phyloP scores from a whole-genome alignment of 169 alveolate species.

The Babesia bovis region DNA sequence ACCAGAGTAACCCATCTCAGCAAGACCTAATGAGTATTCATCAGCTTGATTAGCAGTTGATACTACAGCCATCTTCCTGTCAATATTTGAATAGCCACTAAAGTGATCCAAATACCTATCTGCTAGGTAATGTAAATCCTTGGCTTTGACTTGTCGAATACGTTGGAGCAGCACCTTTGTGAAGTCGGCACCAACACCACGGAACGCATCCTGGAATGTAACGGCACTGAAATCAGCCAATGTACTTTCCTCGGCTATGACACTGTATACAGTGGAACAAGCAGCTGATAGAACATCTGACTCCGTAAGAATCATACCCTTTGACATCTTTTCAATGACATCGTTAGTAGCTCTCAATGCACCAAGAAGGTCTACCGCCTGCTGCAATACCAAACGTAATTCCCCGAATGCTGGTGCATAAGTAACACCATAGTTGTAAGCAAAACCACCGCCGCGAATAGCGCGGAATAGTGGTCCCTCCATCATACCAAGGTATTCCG shows the following conservation, averaged over 20 bases:
- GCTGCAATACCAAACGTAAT: constrained; percentile 55
- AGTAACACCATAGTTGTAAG: constrained; percentile 69
- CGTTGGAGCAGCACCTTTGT: constrained; percentile 6
- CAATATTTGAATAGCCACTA: constrained; percentile 11
- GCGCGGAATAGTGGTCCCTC: constrained; percentile 76
- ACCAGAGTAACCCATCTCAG: constrained; percentile 23
- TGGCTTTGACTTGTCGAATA: constrained; percentile 18
- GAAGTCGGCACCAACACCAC: constrained; percentile 44
- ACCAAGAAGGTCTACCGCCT: constrained; percentile 47
- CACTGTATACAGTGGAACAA: constrained; percentile 65
- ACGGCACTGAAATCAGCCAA: constrained; percentile 64
- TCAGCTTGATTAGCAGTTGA: constrained; percentile 29
- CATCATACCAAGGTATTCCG: constrained; percentile 73
- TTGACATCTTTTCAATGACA: constrained; percentile 27
- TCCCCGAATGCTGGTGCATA: constrained; percentile 69
- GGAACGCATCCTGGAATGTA: constrained; percentile 63
- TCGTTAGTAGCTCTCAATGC: constrained; percentile 68
- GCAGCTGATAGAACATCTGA: constrained; percentile 65
- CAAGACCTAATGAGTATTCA: constrained; percentile 17
- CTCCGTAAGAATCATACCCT: constrained; percentile 47
- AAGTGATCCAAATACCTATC: constrained; percentile 27
- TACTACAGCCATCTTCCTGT: constrained; percentile 22
- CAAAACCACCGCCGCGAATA: constrained; percentile 80
- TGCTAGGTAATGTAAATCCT: constrained; percentile 31
- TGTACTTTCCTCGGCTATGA: constrained; percentile 67